A percentile compares a stretch with the other conserved stretches of the same genome.
Evolutionary conservation across 345 rosid species (phyloP).

Genomic region (Dimocarpus longan): DNA sequence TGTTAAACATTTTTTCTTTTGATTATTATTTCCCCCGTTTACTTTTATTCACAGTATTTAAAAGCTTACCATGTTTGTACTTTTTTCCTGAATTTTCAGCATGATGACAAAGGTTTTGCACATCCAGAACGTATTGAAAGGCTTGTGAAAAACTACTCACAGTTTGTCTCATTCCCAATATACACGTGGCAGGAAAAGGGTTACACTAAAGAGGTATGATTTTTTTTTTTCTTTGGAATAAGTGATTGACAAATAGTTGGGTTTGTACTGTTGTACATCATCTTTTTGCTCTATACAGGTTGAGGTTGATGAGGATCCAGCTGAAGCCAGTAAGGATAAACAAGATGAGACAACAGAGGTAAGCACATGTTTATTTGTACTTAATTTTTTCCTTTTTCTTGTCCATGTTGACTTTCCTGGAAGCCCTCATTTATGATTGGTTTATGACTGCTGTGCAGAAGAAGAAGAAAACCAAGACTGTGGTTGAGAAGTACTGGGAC

Average conservation of each 20-base stretch:
- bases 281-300: conserved; percentile 46
- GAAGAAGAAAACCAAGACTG: conserved; percentile 92
- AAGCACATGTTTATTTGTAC: conserved; percentile 16
- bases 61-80: conserved; percentile 24
- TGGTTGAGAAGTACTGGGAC: conserved; percentile 96
- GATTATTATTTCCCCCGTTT: conserved; percentile 14
- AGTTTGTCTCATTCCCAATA: conserved; percentile 98
- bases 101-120: conserved; percentile 85
- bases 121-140: conserved; percentile 88
- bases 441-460: conserved; percentile 43
- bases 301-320: conserved; percentile 93
- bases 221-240: not conserved
- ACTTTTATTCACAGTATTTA: not conserved
- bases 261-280: conserved; percentile 3
- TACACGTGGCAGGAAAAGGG: conserved; percentile 99
- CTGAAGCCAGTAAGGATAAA: conserved; percentile 65
- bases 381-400: not conserved
- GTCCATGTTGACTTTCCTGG: conserved; percentile 14
- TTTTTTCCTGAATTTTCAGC: conserved; percentile 38
- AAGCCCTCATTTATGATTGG: conserved; percentile 10
- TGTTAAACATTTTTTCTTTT: conserved; percentile 13
- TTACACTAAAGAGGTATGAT: conserved; percentile 82
- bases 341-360: conserved; percentile 68
- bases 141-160: conserved; percentile 96
- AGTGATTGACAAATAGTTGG: not conserved